Evolutionary conservation across 148 eudicot species (phyloP), one percentile per base, ranked within the genome.

Genomic region (Nepenthes gracilis): DNA sequence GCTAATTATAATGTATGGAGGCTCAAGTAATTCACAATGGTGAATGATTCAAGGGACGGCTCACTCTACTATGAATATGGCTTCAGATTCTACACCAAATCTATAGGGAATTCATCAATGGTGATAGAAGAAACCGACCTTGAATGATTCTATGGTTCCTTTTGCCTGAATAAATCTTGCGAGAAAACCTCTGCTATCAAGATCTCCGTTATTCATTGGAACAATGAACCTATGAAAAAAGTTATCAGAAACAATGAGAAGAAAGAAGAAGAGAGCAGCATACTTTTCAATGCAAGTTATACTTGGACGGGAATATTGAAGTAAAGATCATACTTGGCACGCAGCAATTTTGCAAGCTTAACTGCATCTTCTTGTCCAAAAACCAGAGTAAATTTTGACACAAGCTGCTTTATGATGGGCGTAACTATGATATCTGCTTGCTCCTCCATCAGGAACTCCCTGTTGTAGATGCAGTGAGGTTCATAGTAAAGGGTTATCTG

Each of bases 331-430:
- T 82, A 93, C 98, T 74, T 85, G 68, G 98, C 88, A 35, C 62
- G 37, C 59, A 93, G 78, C 55, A 75, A 55, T 70, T 88, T 88
- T 35, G 98, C 91, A 54, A 88, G 96, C 70, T 78, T 82, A 66
- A 93, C 96, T 12, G 98, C 98, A 55, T 88, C 96, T 72, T 93
- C 98, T 72, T 92, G 98, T 59, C 98, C 98, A 38, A 96, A 93
- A 60, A 93, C 98, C 66, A 93, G 79, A 0, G 90, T 85, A 60
- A 88, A 86, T 14, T 38, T 65, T 2, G 95, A 95, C 51, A 93
- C 61, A 59, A 88, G 87, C 76, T 82, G 96, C 74, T 93, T 88
- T 57, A 84, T 71, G 58, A 93, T 90, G 55, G 98, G 98, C 53
- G 98, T 88, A 60, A 93, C 84, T 33, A 93, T 85, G 38, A 93